Conservation (phyloP, 176 grass and related monocot species). For the Pharus latifolius region DNA sequence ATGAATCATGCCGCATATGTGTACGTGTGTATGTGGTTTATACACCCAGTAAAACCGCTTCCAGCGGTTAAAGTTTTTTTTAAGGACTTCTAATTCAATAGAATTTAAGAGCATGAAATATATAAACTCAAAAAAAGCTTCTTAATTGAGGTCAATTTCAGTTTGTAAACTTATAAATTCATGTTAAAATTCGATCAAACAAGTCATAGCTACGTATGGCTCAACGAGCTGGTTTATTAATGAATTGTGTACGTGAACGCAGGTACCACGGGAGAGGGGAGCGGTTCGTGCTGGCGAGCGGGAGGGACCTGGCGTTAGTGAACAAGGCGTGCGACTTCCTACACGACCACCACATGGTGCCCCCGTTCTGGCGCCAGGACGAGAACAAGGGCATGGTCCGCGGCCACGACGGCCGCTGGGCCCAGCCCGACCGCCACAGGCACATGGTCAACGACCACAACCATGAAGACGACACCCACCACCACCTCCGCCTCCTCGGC, state of each 20-base stretch:
- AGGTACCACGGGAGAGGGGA: constrained; percentile 69
- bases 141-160: too few relatives aligned
- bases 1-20: too few relatives aligned
- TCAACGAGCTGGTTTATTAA: too few relatives aligned
- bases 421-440: constrained; percentile 50
- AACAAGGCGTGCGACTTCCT: constrained; percentile 83
- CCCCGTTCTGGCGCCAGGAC: constrained; percentile 65
- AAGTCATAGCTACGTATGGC: too few relatives aligned
- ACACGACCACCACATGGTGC: constrained; percentile 63
- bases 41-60: too few relatives aligned
- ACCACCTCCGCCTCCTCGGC: not conserved
- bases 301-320: constrained; percentile 70
- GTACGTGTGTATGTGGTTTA: too few relatives aligned
- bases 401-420: constrained; percentile 42
- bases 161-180: too few relatives aligned
- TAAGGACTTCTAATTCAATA: too few relatives aligned
- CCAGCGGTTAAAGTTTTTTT: too few relatives aligned
- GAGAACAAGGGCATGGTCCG: constrained; percentile 85
- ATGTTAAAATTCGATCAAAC: too few relatives aligned
- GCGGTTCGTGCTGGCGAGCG: constrained; percentile 50
- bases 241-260: not conserved
- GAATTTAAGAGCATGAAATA: too few relatives aligned
- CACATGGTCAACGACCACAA: constrained; percentile 41
- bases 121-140: too few relatives aligned
- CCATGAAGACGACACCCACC: not conserved